Conservation (phyloP, 2,329 filamentous ascomycete species). For the Magnaporthales sp. region DNA sequence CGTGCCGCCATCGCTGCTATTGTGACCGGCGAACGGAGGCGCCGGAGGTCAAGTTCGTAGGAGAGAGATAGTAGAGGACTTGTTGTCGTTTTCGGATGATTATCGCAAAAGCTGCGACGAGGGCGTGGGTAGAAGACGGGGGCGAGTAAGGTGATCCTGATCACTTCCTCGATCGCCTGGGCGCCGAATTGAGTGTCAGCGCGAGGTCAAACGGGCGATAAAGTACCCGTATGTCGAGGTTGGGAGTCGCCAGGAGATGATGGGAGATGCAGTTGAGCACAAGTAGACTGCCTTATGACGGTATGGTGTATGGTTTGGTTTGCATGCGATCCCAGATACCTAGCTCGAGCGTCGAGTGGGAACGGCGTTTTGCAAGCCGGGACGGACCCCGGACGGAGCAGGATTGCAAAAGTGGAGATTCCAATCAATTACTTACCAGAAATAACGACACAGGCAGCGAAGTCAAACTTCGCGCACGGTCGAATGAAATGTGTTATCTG, state of each 20-base stretch:
- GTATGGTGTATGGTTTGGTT: not conserved
- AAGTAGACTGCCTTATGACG: not conserved
- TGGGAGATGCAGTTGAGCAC: not conserved
- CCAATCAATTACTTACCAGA: not conserved
- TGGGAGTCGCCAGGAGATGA: not conserved
- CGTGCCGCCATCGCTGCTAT: slow-evolving; percentile 72
- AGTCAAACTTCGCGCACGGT: not conserved
- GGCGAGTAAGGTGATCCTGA: slow-evolving; percentile 2
- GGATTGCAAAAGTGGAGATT: slow-evolving; percentile 1
- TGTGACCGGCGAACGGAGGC: slow-evolving; percentile 13
- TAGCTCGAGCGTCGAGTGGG: not conserved
- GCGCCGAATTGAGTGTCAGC: not conserved
- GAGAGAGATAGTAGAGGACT: not conserved
- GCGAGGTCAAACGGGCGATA: not conserved
- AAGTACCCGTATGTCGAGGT: not conserved
- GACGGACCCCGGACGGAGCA: not conserved
- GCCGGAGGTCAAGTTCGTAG: not conserved
- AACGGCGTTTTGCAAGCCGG: not conserved
- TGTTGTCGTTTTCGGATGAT: not conserved
- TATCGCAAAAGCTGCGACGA: not conserved
- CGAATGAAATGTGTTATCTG: not conserved
- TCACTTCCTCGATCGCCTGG: not conserved
- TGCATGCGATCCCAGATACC: not conserved
- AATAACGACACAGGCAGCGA: not conserved
- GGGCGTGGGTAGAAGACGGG: not conserved